Conservation (phyloP, 2,329 filamentous ascomycete species). For the Davidsoniella australis region DNA sequence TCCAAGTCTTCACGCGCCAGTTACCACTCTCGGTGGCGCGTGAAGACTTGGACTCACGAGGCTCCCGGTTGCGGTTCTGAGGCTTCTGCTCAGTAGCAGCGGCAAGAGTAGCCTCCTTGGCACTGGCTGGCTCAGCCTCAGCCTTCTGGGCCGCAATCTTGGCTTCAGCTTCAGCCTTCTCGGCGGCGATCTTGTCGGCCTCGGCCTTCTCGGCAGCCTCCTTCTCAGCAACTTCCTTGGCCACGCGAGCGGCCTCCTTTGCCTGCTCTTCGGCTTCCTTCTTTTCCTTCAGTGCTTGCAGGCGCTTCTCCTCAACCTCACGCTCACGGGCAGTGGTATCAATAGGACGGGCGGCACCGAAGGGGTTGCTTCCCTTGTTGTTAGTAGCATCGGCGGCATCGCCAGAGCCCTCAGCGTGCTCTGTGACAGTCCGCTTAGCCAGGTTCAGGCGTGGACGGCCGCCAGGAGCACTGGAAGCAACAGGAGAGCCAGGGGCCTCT, state of each 20-base stretch:
- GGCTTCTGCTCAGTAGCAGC: slow-evolving; percentile 24
- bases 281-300: slow-evolving; percentile 60
- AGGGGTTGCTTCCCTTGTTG: slow-evolving; percentile 77
- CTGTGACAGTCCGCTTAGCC: slow-evolving; percentile 77
- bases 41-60: slow-evolving; percentile 29
- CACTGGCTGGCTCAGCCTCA: slow-evolving; percentile 13
- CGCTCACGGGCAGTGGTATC: slow-evolving; percentile 81
- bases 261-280: slow-evolving; percentile 74
- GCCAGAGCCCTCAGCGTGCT: slow-evolving; percentile 32
- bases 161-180: slow-evolving; percentile 20
- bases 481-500: slow-evolving; percentile 45
- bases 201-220: slow-evolving; percentile 18
- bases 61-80: slow-evolving; percentile 20
- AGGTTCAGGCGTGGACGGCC: slow-evolving; percentile 73
- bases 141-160: slow-evolving; percentile 22
- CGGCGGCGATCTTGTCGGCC: slow-evolving; percentile 18
- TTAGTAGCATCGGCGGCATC: slow-evolving; percentile 32
- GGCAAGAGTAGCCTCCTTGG: slow-evolving; percentile 17
- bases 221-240: slow-evolving; percentile 26
- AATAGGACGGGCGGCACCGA: slow-evolving; percentile 84
- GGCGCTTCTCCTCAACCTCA: slow-evolving; percentile 69
- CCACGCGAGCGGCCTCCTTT: slow-evolving; percentile 53
- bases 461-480: slow-evolving; percentile 29
- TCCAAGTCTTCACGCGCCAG: too few relatives aligned
- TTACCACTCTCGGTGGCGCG: slow-evolving; percentile 40